Evolutionary conservation across 1,284 basidiomycete genomes (phyloP), one percentile per base, ranked within the genome.

Genomic region (Takashimella tepidaria): DNA sequence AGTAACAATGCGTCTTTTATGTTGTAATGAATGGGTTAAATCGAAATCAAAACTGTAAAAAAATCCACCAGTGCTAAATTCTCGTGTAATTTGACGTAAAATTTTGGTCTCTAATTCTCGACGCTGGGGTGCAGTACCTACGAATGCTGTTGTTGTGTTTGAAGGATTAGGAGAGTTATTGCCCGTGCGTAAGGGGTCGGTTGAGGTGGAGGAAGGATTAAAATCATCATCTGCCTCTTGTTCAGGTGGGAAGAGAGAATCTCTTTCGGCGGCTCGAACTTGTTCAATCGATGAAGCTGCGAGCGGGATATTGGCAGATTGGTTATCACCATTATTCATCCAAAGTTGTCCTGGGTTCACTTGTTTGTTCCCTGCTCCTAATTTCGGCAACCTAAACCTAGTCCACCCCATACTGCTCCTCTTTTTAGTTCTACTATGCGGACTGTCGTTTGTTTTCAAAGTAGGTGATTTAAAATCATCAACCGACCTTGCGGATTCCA

Each of bases 21-120:
- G 66, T 57, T 80, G 79, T 23, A 79, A 59, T 1, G 76, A 72
- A 26, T 75, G 76, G 3, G 80, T 80, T 26, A 80, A 70, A 61
- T 81, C 80, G 49, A 76, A 73, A 41, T 78, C 76, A 66, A 75
- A 75, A n/a, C 72, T 73, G 69, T 78, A 77, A 65, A 74, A 77
- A 63, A 77, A 76, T 40, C 67, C 69, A 26, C 76, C 76, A 1
- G 66, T 61, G 2, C 56, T 58, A 26, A 75, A 70, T 48, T 74
- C 73, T 8, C 70, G 58, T 6, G 67, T 65, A 48, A 76, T 70
- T 50, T 75, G 72, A 13, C 65, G 56, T 13, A 77, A 57, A 53
- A 77, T 75, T 60, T 75, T 75, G 47, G 62, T 61, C 55, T 77
- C 75, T 19, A 77, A 65, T 24, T 75, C 71, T 26, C 64, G 63